Conservation (phyloP, 2,329 filamentous ascomycete genomes). For the Sporothrix phasma region DNA sequence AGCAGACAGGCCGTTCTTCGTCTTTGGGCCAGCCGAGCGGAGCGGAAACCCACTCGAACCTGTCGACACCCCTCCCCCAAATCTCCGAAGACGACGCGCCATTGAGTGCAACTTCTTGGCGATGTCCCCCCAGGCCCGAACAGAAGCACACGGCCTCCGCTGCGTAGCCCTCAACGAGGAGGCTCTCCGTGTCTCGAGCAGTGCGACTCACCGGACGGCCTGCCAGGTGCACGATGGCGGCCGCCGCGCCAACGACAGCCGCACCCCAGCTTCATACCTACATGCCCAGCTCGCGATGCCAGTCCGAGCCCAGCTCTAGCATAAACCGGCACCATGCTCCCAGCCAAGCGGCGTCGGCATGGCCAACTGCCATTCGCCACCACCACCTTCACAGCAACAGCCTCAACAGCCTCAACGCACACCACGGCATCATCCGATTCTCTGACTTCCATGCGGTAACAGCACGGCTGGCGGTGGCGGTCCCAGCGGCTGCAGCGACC, state of each 20-base stretch:
- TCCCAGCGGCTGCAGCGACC: neutral
- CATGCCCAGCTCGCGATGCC: constrained; percentile 16
- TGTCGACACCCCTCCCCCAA: constrained; percentile 17
- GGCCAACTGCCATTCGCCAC: constrained; percentile 13
- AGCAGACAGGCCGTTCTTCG: neutral
- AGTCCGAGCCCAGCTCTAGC: neutral
- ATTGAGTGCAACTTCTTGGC: neutral
- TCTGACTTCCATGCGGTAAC: constrained; percentile 3
- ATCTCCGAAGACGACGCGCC: constrained; percentile 16
- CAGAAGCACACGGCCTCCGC: neutral
- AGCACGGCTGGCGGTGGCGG: neutral
- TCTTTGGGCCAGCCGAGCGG: neutral
- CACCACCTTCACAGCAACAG: constrained; percentile 12
- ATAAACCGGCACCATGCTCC: neutral
- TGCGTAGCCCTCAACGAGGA: constrained; percentile 22
- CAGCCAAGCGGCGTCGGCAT: neutral
- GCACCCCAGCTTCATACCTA: constrained; percentile 12
- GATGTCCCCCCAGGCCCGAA: neutral
- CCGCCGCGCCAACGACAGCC: neutral
- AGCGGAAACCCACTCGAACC: constrained; percentile 11
- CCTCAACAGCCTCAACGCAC: constrained; percentile 14
- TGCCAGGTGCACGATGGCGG: neutral
- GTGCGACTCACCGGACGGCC: neutral
- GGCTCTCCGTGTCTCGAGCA: constrained; percentile 18
- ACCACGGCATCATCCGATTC: constrained; percentile 21